Percentiles rank a stretch among this genome's conserved stretches.
Evolutionary conservation across 768 basidiomycete species (phyloP).

Genomic region (Pleurotus citrinopileatus): DNA sequence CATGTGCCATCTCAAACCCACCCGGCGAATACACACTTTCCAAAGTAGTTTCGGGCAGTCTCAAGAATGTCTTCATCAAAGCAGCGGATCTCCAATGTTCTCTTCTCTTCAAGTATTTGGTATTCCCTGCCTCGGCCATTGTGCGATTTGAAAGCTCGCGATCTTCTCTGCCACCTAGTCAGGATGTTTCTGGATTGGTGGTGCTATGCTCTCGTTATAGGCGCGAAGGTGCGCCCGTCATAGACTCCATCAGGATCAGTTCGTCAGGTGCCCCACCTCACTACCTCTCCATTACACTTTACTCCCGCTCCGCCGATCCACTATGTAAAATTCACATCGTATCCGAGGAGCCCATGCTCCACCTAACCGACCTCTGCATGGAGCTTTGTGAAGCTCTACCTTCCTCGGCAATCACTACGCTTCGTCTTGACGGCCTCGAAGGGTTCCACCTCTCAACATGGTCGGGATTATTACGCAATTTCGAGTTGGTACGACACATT

Average conservation of each 20-base stretch:
- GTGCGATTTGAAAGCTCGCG: neutral
- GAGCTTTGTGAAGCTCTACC: neutral
- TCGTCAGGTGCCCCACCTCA: neutral
- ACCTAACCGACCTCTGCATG: neutral
- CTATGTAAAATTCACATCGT: neutral
- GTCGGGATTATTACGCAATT: neutral
- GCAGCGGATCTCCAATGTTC: neutral
- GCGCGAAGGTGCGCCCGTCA: neutral
- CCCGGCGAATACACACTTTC: neutral
- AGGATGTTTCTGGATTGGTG: neutral
- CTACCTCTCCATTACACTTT: slow-evolving; percentile 1
- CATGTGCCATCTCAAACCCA: neutral
- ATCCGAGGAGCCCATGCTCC: neutral
- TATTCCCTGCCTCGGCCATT: neutral
- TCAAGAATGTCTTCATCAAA: neutral
- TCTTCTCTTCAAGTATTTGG: neutral
- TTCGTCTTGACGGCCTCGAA: slow-evolving; percentile 3
- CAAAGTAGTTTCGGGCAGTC: neutral
- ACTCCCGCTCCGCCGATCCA: neutral
- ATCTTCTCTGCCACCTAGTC: neutral
- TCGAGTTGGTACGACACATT: neutral
- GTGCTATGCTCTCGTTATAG: neutral
- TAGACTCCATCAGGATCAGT: neutral
- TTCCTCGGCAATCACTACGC: neutral
- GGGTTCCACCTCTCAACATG: neutral